Base-by-base conservation (phyloP, 2,329 filamentous ascomycete genomes). In the Stenocarpella maydis region DNA sequence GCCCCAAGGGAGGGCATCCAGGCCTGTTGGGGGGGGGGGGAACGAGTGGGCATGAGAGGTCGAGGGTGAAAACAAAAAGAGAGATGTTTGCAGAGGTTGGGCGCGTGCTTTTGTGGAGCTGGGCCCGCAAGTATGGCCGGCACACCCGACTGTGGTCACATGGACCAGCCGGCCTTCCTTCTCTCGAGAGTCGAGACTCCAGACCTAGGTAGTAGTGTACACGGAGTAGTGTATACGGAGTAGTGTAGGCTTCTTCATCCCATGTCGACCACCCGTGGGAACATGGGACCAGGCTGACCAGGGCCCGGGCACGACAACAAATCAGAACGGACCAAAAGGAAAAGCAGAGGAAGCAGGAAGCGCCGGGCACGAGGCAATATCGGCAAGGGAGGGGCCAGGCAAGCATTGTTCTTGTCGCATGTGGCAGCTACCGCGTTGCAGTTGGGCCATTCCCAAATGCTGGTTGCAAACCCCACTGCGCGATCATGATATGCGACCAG, bases 101-200 rank as follows among this genome's bases (percentile, higher is more conserved):
- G 65, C 65, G 65, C 65, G 31, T 67, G 52, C 50, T 49, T 49
- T 49, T 67, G 65, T 67, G 65, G 65, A 50, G 43, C 65, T 67
- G 8, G 41, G 15, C n/a, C 52, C 52, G 49, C 28, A 41, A 19
- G 7, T n/a, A 24, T 4, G 65, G 43, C 52, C 5, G 10, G 2
- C 10, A 41, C n/a, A 41, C 34, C 31, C n/a, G n/a, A n/a, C n/a
- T n/a, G n/a, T n/a, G n/a, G n/a, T n/a, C n/a, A n/a, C n/a, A n/a
- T n/a, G n/a, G n/a, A n/a, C n/a, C n/a, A n/a, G n/a, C n/a, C n/a
- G n/a, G n/a, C n/a, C n/a, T n/a, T n/a, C n/a, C n/a, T n/a, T n/a
- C n/a, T n/a, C n/a, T n/a, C n/a, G 12, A 37, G 34, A 12, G 34
- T 39, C 61, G 43, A 39, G 37, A 54, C 54, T 63, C 41, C 58